phyloP scores from a whole-genome alignment of 768 basidiomycete species.

The Pleurotus cornucopiae region DNA sequence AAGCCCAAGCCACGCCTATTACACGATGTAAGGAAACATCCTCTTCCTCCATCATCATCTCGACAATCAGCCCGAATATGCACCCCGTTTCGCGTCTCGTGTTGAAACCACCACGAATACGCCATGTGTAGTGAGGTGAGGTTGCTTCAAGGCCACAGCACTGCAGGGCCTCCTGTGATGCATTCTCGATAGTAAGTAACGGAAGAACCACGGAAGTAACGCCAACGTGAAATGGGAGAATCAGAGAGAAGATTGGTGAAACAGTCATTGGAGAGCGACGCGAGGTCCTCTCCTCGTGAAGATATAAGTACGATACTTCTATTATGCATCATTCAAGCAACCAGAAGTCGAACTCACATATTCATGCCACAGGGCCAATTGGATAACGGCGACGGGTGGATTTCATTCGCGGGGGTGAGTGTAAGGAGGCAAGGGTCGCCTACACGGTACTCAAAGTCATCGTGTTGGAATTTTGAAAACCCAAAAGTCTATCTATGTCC shows the following conservation, averaged over 20 bases:
- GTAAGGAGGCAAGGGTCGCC: no score
- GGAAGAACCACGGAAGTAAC: no score
- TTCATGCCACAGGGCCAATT: background rate
- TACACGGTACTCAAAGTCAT: no score
- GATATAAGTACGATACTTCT: slow-evolving; percentile 1
- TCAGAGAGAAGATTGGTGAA: slow-evolving; percentile 8
- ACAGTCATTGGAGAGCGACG: slow-evolving; percentile 1
- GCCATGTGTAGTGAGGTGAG: background rate
- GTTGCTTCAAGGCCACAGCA: no score
- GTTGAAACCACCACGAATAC: background rate
- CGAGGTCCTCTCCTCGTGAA: background rate
- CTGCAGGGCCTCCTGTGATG: no score
- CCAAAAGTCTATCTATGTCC: no score
- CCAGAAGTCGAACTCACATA: background rate
- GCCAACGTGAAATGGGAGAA: background rate
- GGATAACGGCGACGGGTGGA: background rate
- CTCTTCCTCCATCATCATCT: background rate
- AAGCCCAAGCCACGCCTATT: background rate
- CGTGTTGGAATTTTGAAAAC: no score
- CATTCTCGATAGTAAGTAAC: no score
- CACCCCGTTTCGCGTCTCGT: background rate
- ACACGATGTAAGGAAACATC: background rate
- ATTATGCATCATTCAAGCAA: slow-evolving; percentile 1
- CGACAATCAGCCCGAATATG: no score
- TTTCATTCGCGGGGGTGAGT: no score